These are phyloP conservation scores for Phoma sp. DNA, from an alignment of 2,329 filamentous ascomycete genomes.

Conservation along the genomic window DNA sequence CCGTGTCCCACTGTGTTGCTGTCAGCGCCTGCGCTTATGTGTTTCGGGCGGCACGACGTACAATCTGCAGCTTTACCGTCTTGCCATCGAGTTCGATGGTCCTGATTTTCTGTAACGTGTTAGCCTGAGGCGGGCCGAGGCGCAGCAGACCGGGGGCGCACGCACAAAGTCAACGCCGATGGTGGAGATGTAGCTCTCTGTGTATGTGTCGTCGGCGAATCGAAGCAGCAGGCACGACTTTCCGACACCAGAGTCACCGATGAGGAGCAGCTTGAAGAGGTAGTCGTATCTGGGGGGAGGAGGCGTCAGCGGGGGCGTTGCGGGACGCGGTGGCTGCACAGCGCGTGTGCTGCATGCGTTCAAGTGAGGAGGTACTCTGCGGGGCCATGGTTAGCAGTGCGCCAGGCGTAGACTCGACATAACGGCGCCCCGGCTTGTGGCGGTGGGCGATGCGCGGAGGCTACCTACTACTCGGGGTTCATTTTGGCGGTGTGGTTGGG, in stretches of 20 bases:
- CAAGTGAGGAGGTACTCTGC: conserved; percentile 30
- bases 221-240: conserved; percentile 98
- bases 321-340: conserved; percentile 7
- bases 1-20: conserved; percentile 86
- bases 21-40: conserved; percentile 22
- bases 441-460: conserved; percentile 39
- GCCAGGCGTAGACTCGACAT: conserved; percentile 14
- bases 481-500: conserved; percentile 61
- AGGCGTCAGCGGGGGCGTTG: conserved; percentile 29
- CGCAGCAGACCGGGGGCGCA: conserved; percentile 34
- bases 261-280: conserved; percentile 99
- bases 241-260: conserved; percentile 99
- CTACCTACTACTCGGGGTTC: conserved; percentile 90
- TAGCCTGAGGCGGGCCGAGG: conserved; percentile 30
- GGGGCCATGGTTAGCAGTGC: conserved; percentile 33
- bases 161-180: conserved; percentile 91
- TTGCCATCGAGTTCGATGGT: conserved; percentile 99
- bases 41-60: conserved; percentile 17
- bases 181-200: conserved; percentile 99
- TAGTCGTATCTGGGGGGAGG: conserved; percentile 87
- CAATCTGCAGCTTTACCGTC: conserved; percentile 99
- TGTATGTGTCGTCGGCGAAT: conserved; percentile 92
- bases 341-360: background rate
- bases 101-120: conserved; percentile 84
- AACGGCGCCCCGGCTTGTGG: conserved; percentile 28